Evolutionary conservation across 441 rosid genomes (phyloP), one percentile per base, ranked within the genome.

Genomic region (Euphorbia corollata): DNA sequence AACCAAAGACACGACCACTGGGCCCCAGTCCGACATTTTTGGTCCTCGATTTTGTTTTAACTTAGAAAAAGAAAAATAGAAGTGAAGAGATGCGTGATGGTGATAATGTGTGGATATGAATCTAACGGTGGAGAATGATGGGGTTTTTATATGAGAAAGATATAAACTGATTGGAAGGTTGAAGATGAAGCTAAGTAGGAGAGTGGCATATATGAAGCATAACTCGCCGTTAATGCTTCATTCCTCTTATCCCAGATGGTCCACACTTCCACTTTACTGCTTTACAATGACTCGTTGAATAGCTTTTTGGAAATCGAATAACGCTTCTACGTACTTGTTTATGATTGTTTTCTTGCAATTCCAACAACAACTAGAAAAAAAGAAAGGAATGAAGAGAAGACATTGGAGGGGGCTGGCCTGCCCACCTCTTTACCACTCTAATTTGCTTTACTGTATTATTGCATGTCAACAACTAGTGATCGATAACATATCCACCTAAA

Each of bases 21-120:
- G 87, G 2, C 89, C 90, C 96, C 96, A 89, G 67, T 89, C 92
- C 12, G 92, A 70, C 90, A 84, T 85, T 55, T 51, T 58, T 2
- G 3, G 3, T 55, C 45, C 64, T 16, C 39, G 48, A 10, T 38
- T 7, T 38, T 7, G 38, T 34, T 36, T n/a, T 10, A 59, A 45
- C 4, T 45, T 36, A n/a, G n/a, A n/a, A n/a, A n/a, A 22, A 27
- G 45, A 19, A 2, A 36, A 2, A 36, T 36, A 36, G 41, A 16
- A 1, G 12, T 53, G 55, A 47, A 55, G 54, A 36, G 45, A 19
- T 22, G 2, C 1, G 34, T 5, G 6, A n/a, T 18, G 3, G 10
- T 8, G 2, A 22, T 8, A 20, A 41, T 10, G 39, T n/a, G 34
- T 20, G 50, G 39, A 41, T 41, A 6, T 20, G 30, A 16, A n/a